Percentiles rank a stretch among this genome's conserved stretches.
Evolutionary conservation across 257 asterid species (phyloP).

Genomic region (Plectranthus barbatus): DNA sequence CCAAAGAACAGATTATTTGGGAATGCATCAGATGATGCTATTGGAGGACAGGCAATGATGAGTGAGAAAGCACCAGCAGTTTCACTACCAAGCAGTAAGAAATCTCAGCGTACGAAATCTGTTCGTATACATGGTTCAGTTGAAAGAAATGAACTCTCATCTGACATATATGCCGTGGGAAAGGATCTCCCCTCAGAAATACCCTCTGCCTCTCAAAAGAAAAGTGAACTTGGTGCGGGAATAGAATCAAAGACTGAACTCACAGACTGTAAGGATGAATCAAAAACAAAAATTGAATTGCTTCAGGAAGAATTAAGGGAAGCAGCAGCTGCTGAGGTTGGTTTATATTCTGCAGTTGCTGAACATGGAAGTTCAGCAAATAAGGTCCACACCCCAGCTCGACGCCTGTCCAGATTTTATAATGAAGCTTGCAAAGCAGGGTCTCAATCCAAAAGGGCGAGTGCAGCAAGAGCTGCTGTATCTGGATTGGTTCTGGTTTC

Average conservation of each 20-base stretch:
- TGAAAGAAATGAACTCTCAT: slow-evolving; percentile 18
- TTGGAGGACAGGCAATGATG: slow-evolving; percentile 28
- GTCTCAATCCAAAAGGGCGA: slow-evolving; percentile 48
- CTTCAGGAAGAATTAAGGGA: slow-evolving; percentile 86
- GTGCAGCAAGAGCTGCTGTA: slow-evolving; percentile 72
- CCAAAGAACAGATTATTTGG: slow-evolving; percentile 13
- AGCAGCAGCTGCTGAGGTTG: slow-evolving; percentile 72
- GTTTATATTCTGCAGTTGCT: slow-evolving; percentile 71
- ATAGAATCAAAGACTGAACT: slow-evolving; percentile 16
- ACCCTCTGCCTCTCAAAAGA: slow-evolving; percentile 14
- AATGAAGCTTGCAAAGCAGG: slow-evolving; percentile 56
- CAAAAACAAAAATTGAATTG: slow-evolving; percentile 44
- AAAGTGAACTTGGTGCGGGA: slow-evolving; percentile 10
- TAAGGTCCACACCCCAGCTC: slow-evolving; percentile 87
- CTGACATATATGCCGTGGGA: slow-evolving; percentile 18
- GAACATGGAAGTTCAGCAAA: slow-evolving; percentile 79
- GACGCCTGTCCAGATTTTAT: slow-evolving; percentile 76
- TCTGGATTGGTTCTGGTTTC: slow-evolving; percentile 83
- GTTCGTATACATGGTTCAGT: neutral
- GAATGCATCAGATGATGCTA: slow-evolving; percentile 21
- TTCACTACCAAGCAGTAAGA: slow-evolving; percentile 19
- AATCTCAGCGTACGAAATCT: slow-evolving; percentile 3
- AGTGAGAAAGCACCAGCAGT: slow-evolving; percentile 27
- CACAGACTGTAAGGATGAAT: slow-evolving; percentile 31
- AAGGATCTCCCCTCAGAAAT: slow-evolving; percentile 24